phyloP scores from a whole-genome alignment of 2,329 filamentous ascomycete genomes.

The Metarhizium rileyi region DNA sequence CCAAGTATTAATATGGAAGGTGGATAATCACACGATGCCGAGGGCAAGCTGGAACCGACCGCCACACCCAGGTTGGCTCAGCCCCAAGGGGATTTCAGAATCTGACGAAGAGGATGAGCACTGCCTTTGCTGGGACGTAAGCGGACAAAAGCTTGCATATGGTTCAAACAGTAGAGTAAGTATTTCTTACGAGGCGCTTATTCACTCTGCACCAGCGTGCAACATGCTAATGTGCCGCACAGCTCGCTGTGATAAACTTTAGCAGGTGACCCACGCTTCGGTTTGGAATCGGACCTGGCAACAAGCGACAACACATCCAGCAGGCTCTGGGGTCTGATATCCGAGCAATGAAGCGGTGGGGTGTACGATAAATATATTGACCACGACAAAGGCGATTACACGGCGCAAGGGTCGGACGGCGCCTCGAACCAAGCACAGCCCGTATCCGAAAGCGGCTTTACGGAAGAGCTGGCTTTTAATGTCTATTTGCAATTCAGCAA shows the following conservation, averaged over 20 bases:
- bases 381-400: neutral
- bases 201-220: neutral
- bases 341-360: neutral
- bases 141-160: constrained; percentile 53
- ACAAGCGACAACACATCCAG: neutral
- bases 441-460: neutral
- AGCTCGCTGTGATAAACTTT: constrained; percentile 44
- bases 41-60: constrained; percentile 50
- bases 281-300: neutral
- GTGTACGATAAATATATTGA: constrained; percentile 1
- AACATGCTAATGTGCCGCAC: neutral
- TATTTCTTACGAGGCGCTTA: constrained; percentile 10
- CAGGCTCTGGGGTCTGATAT: constrained; percentile 2
- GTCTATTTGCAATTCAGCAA: neutral
- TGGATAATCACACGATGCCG: constrained; percentile 47
- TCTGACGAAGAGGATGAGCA: constrained; percentile 51
- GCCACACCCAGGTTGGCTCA: constrained; percentile 48
- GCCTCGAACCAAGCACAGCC: neutral
- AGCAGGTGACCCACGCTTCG: constrained; percentile 23
- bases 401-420: neutral
- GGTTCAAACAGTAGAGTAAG: constrained; percentile 53
- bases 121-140: constrained; percentile 52
- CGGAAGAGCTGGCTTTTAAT: neutral
- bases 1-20: constrained; percentile 54
- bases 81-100: constrained; percentile 42